Evolutionary conservation across 1,139 yeast species (phyloP).

Genomic region (Magnusiomyces tetraspermus): DNA sequence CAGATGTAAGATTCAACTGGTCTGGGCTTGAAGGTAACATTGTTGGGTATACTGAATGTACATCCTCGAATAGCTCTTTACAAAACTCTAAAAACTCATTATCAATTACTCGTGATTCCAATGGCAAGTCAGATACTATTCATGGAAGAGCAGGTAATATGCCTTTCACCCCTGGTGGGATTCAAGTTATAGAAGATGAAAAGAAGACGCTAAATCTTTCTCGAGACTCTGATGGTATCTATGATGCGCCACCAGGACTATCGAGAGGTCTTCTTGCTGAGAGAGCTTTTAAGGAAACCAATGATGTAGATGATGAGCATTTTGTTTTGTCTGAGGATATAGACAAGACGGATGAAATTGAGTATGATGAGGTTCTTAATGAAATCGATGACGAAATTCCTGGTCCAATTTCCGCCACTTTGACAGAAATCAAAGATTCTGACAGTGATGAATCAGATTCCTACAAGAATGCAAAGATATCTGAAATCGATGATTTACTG

Average conservation of each 20-base stretch:
- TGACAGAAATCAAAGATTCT: conserved; percentile 2
- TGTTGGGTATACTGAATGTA: conserved; percentile 51
- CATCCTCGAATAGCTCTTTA: conserved; percentile 41
- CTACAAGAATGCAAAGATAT: conserved; percentile 32
- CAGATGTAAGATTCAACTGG: conserved; percentile 37
- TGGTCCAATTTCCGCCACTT: conserved; percentile 4
- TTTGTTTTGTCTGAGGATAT: conserved; percentile 5
- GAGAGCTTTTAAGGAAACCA: conserved; percentile 22
- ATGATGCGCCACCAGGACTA: conserved; percentile 77
- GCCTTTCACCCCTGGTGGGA: conserved; percentile 94
- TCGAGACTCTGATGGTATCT: conserved; percentile 62
- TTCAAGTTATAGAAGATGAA: conserved; percentile 33
- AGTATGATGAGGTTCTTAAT: not conserved
- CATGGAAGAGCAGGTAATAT: conserved; percentile 65
- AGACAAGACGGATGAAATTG: conserved; percentile 2
- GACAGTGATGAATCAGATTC: conserved; percentile 15
- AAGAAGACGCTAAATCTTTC: conserved; percentile 40
- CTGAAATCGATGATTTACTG: conserved; percentile 53
- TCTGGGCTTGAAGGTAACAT: conserved; percentile 68
- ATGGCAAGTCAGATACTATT: conserved; percentile 51
- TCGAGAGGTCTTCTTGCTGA: conserved; percentile 50
- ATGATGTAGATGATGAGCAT: conserved; percentile 23
- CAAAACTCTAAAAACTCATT: conserved; percentile 61
- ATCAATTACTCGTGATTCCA: conserved; percentile 59
- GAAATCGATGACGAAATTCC: conserved; percentile 9